Conservation (phyloP, 805 yeast species). For the Nakazawaea ernobii region DNA sequence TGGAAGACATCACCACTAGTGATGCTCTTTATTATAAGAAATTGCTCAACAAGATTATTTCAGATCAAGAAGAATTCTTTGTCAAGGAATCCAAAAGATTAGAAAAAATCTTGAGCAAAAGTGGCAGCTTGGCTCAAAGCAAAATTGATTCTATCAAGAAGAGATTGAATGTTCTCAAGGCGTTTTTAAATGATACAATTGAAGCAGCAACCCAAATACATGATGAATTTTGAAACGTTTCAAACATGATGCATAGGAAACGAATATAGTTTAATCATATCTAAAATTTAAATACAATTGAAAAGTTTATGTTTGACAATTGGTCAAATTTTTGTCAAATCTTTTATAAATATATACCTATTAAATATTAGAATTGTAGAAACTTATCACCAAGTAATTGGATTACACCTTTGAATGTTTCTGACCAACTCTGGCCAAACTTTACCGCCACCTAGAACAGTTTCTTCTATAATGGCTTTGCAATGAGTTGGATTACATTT, state of each 20-base stretch:
- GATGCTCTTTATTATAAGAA: slow-evolving; percentile 41
- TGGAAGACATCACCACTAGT: slow-evolving; percentile 26
- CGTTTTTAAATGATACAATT: slow-evolving; percentile 17
- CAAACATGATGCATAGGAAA: too few relatives aligned
- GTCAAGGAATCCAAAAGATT: slow-evolving; percentile 42
- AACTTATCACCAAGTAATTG: slow-evolving; percentile 44
- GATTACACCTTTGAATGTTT: slow-evolving; percentile 45
- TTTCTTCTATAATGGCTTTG: slow-evolving; percentile 67
- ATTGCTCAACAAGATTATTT: slow-evolving; percentile 36
- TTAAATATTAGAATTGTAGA: not conserved
- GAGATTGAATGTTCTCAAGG: slow-evolving; percentile 44
- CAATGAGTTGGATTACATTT: slow-evolving; percentile 76
- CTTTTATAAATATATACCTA: too few relatives aligned
- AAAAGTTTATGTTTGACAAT: slow-evolving; percentile 14
- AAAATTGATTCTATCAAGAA: slow-evolving; percentile 46
- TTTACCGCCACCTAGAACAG: slow-evolving; percentile 59
- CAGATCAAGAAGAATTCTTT: slow-evolving; percentile 39
- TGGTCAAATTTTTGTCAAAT: too few relatives aligned
- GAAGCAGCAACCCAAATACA: slow-evolving; percentile 6
- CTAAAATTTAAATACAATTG: slow-evolving; percentile 4
- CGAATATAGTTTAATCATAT: too few relatives aligned
- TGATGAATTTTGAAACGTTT: slow-evolving; percentile 20
- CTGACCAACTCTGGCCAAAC: slow-evolving; percentile 72
- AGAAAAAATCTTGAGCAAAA: slow-evolving; percentile 29
- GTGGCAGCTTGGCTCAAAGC: slow-evolving; percentile 30